Evolutionary conservation across 495 filamentous ascomycete species (phyloP).

Genomic region (Penicillium parvum): DNA sequence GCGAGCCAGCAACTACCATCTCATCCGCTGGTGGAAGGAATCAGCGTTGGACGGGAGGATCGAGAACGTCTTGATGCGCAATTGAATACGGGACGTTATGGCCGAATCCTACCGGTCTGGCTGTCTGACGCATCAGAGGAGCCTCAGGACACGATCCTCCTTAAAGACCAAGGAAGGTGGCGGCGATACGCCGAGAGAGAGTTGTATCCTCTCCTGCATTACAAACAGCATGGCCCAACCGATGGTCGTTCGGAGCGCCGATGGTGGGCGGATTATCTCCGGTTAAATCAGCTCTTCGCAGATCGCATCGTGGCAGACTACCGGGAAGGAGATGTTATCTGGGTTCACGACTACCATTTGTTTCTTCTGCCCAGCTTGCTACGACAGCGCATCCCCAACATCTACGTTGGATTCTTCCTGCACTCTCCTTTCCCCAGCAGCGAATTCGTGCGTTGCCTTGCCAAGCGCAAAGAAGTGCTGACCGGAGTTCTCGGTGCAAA

Average conservation of each 20-base stretch:
- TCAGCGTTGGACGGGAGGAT: conserved; percentile 61
- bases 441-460: conserved; percentile 84
- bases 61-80: conserved; percentile 63
- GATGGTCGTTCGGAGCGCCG: conserved; percentile 76
- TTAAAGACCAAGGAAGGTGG: conserved; percentile 79
- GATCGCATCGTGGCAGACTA: conserved; percentile 80
- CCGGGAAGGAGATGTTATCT: conserved; percentile 83
- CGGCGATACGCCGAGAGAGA: conserved; percentile 84
- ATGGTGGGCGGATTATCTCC: conserved; percentile 85
- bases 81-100: conserved; percentile 61
- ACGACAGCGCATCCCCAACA: conserved; percentile 72
- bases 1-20: conserved; percentile 47
- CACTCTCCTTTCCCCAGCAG: conserved; percentile 92
- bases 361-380: conserved; percentile 81
- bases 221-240: conserved; percentile 83
- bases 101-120: conserved; percentile 80
- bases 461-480: conserved; percentile 79
- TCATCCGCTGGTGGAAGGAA: conserved; percentile 55
- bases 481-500: conserved; percentile 85
- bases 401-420: conserved; percentile 87
- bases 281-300: conserved; percentile 82
- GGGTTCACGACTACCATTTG: conserved; percentile 90
- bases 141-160: conserved; percentile 55
- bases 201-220: conserved; percentile 86
- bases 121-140: conserved; percentile 65